A percentile compares a stretch with the other conserved stretches of the same genome.
These are phyloP conservation scores for Zea luxurians DNA, from an alignment of 176 grass and related monocot species.

Conservation along the genomic window DNA sequence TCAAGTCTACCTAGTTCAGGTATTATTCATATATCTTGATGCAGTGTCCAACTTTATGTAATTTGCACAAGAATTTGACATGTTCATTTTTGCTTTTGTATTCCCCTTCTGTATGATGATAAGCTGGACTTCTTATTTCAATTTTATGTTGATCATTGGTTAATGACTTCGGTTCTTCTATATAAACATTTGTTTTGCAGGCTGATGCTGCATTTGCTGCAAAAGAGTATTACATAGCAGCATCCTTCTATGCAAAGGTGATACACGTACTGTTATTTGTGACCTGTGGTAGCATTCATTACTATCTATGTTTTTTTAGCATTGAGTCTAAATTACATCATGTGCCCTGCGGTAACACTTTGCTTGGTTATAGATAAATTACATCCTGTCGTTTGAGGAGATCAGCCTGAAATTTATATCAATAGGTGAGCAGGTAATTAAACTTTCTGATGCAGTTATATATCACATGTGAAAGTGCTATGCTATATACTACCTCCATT, in stretches of 20 bases:
- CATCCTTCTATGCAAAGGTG: slow-evolving; percentile 96
- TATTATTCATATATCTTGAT: slow-evolving; percentile 32
- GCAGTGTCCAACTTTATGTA: slow-evolving; percentile 9
- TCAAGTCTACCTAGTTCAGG: slow-evolving; percentile 90
- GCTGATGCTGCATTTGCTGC: slow-evolving; percentile 83
- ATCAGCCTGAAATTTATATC: slow-evolving; percentile 96
- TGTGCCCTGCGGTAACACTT: slow-evolving; percentile 17
- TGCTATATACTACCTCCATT: background rate
- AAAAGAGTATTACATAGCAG: slow-evolving; percentile 92
- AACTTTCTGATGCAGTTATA: slow-evolving; percentile 38
- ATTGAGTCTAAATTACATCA: slow-evolving; percentile 18
- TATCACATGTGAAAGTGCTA: slow-evolving; percentile 28
- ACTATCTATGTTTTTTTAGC: slow-evolving; percentile 20
- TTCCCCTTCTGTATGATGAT: slow-evolving; percentile 19
- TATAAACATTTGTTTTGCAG: slow-evolving; percentile 46
- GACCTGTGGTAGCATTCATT: slow-evolving; percentile 1
- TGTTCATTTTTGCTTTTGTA: background rate
- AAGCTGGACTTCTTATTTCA: slow-evolving; percentile 21
- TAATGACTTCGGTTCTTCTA: slow-evolving; percentile 17
- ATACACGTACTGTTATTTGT: slow-evolving; percentile 30
- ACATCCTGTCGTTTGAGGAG: slow-evolving; percentile 90
- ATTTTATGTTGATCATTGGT: slow-evolving; percentile 32
- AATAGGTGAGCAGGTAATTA: slow-evolving; percentile 79
- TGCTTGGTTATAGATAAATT: slow-evolving; percentile 73
- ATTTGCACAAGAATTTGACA: slow-evolving; percentile 3